Base-by-base conservation (phyloP, 2,329 filamentous ascomycete species). In the Dothistroma pini region DNA sequence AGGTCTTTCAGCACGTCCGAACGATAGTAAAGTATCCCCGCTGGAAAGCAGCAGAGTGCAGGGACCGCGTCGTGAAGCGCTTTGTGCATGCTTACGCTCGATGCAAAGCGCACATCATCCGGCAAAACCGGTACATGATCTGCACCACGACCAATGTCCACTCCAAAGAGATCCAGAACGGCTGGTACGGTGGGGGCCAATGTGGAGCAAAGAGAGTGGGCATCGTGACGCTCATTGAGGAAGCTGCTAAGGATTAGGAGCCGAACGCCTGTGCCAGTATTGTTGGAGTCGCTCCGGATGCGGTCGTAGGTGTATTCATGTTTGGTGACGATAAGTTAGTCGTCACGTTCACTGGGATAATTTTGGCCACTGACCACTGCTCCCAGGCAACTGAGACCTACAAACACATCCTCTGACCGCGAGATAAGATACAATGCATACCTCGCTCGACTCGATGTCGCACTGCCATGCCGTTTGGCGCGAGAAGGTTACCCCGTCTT, bases 251-350 rank as follows among this genome's bases (percentile, higher is more conserved):
- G 31, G 64, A 62, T 48, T 52, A 59, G 0, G 64, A 65, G 31
- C 49, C 62, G n/a, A 63, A 69, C 29, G 31, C 56, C 16, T 69
- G 66, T 62, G 58, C 41, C 19, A 56, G 52, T 9, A 56, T 69
- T n/a, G 48, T 64, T n/a, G n/a, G n/a, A n/a, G n/a, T n/a, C n/a
- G n/a, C n/a, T n/a, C n/a, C n/a, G n/a, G n/a, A 31, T 16, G 16
- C 10, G 3, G 64, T 64, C 12, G 32, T 56, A n/a, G 35, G 64
- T 10, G 57, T 64, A 2, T 54, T 68, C 54, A 1, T 68, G 58
- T 62, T 63, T 38, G 66, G 65, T 11, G 64, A 68, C 47, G 58
- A 63, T n/a, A 62, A 61, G 65, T 63, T n/a, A 58, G 58, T 21
- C n/a, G n/a, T n/a, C n/a, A n/a, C n/a, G n/a, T n/a, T n/a, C n/a